A percentile compares a stretch with the other conserved stretches of the same genome.
Conservation (phyloP, 441 rosid species). For the Metrosideros polymorpha region DNA sequence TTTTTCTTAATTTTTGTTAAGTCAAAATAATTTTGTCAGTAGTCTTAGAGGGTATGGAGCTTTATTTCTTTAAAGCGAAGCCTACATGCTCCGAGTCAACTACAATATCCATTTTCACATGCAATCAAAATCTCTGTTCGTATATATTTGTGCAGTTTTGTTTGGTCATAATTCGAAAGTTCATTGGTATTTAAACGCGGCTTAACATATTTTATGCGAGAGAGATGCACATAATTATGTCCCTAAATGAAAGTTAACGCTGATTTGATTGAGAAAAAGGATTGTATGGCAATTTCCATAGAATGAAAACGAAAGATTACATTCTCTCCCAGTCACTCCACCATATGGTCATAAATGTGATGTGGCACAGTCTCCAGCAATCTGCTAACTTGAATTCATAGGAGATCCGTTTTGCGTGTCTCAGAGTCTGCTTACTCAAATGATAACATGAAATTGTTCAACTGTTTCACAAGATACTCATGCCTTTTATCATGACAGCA, state of each 20-base stretch:
- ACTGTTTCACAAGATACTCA: not conserved
- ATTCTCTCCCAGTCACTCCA: not conserved
- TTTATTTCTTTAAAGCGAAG: not conserved
- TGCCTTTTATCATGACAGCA: slow-evolving; percentile 9
- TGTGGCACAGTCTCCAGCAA: not conserved
- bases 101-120: not conserved
- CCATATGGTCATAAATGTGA: not conserved
- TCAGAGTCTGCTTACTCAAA: not conserved
- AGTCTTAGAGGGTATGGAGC: not conserved
- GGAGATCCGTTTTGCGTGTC: not conserved
- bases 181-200: not conserved
- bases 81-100: not conserved
- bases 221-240: not conserved
- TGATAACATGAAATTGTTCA: not conserved
- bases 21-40: not conserved
- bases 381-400: not conserved
- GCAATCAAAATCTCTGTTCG: not conserved
- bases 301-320: not conserved
- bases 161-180: not conserved
- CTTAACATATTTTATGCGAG: not conserved
- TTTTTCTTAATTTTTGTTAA: not conserved
- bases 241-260: not conserved
- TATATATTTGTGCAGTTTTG: not conserved
- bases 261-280: not conserved
- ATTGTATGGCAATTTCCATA: not conserved